Evolutionary conservation across 306 rosid species (phyloP).

Genomic region (Glycine soja): DNA sequence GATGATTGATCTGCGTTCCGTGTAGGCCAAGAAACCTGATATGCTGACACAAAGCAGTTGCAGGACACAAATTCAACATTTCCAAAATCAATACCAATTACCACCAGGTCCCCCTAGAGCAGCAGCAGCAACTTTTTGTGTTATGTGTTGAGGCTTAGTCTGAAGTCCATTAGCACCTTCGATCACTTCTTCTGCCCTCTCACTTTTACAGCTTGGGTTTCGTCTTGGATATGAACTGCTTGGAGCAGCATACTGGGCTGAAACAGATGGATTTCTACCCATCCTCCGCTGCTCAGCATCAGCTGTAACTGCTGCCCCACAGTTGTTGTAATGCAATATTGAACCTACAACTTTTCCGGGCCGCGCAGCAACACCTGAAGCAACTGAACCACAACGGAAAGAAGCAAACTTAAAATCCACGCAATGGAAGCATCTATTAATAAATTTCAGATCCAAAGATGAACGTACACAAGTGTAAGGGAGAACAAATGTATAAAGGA

Average conservation of each 20-base stretch:
- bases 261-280: conserved; percentile 63
- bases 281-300: conserved; percentile 75
- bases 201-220: conserved; percentile 75
- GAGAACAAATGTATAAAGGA: neutral
- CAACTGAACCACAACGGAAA: neutral
- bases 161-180: conserved; percentile 72
- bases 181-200: conserved; percentile 69
- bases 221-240: conserved; percentile 77
- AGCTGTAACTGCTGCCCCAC: conserved; percentile 54
- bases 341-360: conserved; percentile 83
- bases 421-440: neutral
- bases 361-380: conserved; percentile 76
- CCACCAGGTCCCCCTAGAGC: conserved; percentile 72
- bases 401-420: conserved; percentile 24
- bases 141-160: conserved; percentile 71
- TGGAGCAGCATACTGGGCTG: conserved; percentile 61
- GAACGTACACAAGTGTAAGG: neutral
- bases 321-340: conserved; percentile 68
- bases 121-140: conserved; percentile 78
- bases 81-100: conserved; percentile 71
- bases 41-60: conserved; percentile 23
- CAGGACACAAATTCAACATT: conserved; percentile 26
- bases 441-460: neutral
- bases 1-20: conserved; percentile 39
- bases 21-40: conserved; percentile 16